phyloP scores from a whole-genome alignment of 176 grass and related monocot genomes.

The Bromus sterilis region DNA sequence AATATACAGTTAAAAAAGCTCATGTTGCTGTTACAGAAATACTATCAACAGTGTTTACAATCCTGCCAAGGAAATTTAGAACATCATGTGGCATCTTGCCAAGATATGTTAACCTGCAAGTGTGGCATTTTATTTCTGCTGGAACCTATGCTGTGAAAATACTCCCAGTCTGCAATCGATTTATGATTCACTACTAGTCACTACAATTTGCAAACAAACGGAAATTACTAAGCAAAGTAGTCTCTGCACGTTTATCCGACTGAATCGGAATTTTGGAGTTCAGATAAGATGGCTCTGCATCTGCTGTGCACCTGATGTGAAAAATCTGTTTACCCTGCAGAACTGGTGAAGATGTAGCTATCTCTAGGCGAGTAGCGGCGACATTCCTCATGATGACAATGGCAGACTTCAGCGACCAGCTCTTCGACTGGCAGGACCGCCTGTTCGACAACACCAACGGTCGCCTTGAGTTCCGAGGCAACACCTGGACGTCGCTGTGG shows the following conservation, averaged over 20 bases:
- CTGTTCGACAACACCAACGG: slow-evolving; percentile 58
- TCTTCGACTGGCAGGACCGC: slow-evolving; percentile 71
- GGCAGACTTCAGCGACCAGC: slow-evolving; percentile 72
- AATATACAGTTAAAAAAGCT: not conserved
- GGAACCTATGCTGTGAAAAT: not conserved
- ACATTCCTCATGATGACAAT: slow-evolving; percentile 70
- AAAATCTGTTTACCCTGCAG: not conserved
- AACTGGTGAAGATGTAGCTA: slow-evolving; percentile 51
- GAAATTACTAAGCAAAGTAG: not conserved
- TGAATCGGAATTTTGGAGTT: not conserved
- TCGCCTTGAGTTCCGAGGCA: slow-evolving; percentile 42
- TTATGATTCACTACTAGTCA: not conserved
- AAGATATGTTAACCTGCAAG: not conserved
- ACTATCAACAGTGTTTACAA: not conserved
- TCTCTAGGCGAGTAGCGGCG: slow-evolving; percentile 53
- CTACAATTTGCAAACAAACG: not conserved
- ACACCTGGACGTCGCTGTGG: slow-evolving; percentile 46
- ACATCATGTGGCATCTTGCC: not conserved
- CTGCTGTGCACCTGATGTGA: not conserved
- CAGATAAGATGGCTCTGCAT: not conserved
- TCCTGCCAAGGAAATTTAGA: not conserved
- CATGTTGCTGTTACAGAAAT: not conserved
- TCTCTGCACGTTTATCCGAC: not conserved
- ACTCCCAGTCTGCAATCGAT: not conserved
- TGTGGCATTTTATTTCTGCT: not conserved